phyloP scores from a whole-genome alignment of 2,329 filamentous ascomycete genomes.

The Aureobasidium vineae region DNA sequence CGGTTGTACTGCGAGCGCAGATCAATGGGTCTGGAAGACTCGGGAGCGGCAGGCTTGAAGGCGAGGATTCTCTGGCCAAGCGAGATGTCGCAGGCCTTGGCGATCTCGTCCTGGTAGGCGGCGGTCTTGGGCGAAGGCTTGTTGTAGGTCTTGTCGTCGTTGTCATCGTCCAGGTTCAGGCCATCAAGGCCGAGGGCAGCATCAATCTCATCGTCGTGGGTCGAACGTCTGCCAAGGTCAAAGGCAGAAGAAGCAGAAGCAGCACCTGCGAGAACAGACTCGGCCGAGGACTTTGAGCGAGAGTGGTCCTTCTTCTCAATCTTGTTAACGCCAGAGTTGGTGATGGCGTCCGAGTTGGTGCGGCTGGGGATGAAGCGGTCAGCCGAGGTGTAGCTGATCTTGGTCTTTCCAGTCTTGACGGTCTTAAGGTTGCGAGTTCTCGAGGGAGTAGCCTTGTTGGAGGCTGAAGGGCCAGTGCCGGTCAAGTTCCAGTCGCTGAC shows the following conservation, averaged over 20 bases:
- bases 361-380: constrained; percentile 98
- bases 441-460: constrained; percentile 47
- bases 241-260: constrained; percentile 61
- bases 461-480: constrained; percentile 65
- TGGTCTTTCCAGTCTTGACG: constrained; percentile 63
- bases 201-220: constrained; percentile 65
- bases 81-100: constrained; percentile 86
- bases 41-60: constrained; percentile 97
- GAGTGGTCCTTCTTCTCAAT: constrained; percentile 69
- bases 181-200: constrained; percentile 68
- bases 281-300: constrained; percentile 70
- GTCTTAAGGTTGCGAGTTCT: constrained; percentile 43
- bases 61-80: constrained; percentile 93
- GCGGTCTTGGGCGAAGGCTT: constrained; percentile 83
- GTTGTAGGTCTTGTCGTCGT: constrained; percentile 63
- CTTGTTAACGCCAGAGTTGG: constrained; percentile 79
- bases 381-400: constrained; percentile 55
- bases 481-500: constrained; percentile 90
- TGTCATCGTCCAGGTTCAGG: constrained; percentile 71
- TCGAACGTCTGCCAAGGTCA: constrained; percentile 59
- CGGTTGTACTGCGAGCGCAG: constrained; percentile 97
- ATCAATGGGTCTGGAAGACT: constrained; percentile 97
- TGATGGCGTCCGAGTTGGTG: constrained; percentile 80
- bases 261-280: constrained; percentile 67
- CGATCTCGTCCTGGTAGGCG: constrained; percentile 89